These are phyloP conservation scores for Russula sp. DNA, from an alignment of 768 basidiomycete species.

Conservation along the genomic window DNA sequence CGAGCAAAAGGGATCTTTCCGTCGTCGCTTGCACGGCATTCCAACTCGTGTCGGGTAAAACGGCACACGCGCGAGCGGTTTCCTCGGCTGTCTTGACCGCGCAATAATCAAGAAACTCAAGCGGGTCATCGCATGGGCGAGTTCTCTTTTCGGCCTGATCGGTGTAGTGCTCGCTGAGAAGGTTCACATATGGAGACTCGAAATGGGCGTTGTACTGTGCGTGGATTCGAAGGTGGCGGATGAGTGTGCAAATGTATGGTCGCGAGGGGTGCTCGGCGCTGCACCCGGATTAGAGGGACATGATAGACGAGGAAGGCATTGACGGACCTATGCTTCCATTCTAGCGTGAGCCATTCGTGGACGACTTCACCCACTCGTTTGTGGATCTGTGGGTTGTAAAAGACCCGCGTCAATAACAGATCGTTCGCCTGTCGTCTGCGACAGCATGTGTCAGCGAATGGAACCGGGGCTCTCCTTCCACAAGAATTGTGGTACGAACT, in stretches of 20 bases:
- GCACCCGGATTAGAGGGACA: not conserved
- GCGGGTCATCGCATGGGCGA: conserved; percentile 36
- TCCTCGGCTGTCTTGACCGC: conserved; percentile 49
- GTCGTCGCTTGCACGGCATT: conserved; percentile 43
- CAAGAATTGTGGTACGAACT: not conserved
- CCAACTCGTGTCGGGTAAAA: conserved; percentile 48
- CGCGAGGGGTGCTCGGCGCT: conserved; percentile 37
- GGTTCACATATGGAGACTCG: conserved; percentile 46
- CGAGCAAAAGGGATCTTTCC: conserved; percentile 44
- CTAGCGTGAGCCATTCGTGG: conserved; percentile 19
- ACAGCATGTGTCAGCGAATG: not conserved
- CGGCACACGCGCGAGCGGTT: conserved; percentile 40
- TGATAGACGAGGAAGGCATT: not conserved
- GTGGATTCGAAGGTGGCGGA: conserved; percentile 50
- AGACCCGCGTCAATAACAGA: conserved; percentile 6
- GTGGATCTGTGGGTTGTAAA: conserved; percentile 3
- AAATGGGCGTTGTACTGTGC: conserved; percentile 49
- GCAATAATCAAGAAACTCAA: conserved; percentile 47
- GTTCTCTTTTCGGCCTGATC: conserved; percentile 40
- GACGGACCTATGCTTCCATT: conserved; percentile 19
- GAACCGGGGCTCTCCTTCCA: not conserved
- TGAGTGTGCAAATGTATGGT: conserved; percentile 39
- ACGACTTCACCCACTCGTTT: not conserved
- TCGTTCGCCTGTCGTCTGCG: conserved; percentile 14
- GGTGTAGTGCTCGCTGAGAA: conserved; percentile 47